These are phyloP conservation scores for Eucommia ulmoides DNA, from an alignment of 257 asterid species.

Conservation along the genomic window DNA sequence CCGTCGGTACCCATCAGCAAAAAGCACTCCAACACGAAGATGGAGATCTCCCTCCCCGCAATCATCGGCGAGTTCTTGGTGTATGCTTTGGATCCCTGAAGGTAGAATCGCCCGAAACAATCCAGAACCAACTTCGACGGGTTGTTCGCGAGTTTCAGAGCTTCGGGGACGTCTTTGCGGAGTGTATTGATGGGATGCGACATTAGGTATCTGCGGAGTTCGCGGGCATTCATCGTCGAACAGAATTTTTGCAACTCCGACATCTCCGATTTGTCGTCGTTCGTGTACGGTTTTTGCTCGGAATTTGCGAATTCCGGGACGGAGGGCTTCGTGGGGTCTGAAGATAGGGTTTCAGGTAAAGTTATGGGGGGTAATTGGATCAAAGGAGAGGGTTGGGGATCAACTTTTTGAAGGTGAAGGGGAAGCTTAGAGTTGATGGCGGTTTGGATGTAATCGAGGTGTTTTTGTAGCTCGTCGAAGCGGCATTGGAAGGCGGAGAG, in stretches of 20 bases:
- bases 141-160: constrained; percentile 41
- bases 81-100: constrained; percentile 60
- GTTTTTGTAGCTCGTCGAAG: constrained; percentile 47
- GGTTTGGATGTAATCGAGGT: too few relatives aligned
- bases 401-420: constrained; percentile 33
- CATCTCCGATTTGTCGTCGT: not conserved
- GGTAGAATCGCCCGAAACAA: constrained; percentile 53
- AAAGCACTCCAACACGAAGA: constrained; percentile 56
- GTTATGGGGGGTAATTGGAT: constrained; percentile 20
- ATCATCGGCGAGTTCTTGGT: constrained; percentile 40
- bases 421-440: too few relatives aligned
- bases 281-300: constrained; percentile 5
- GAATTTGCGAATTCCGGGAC: constrained; percentile 4
- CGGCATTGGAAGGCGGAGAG: constrained; percentile 38
- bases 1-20: constrained; percentile 34
- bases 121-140: constrained; percentile 57
- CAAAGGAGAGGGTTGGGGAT: constrained; percentile 33
- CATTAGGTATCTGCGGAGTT: constrained; percentile 35
- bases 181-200: constrained; percentile 26
- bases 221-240: constrained; percentile 35
- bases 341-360: not conserved
- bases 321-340: constrained; percentile 1
- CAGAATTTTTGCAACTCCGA: constrained; percentile 54
- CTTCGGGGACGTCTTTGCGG: constrained; percentile 56
- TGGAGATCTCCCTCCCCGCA: constrained; percentile 57